A percentile compares a stretch with the other conserved stretches of the same genome.
Conservation (phyloP, 1,284 basidiomycete genomes). For the Melampsora abietis-canadensis region DNA sequence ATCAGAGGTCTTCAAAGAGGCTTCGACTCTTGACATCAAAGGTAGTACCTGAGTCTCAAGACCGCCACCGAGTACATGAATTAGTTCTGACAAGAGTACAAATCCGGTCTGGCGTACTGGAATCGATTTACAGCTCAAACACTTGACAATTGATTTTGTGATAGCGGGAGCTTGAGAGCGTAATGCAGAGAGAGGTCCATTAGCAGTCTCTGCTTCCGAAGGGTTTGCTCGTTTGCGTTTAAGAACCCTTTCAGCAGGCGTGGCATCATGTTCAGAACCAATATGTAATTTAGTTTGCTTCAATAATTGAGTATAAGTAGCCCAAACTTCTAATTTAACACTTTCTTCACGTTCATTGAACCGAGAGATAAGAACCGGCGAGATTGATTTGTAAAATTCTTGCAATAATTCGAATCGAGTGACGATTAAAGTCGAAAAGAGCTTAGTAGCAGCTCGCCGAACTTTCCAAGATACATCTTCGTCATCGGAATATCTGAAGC, state of each 20-base stretch:
- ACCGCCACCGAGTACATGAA: constrained; percentile 76
- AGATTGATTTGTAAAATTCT: constrained; percentile 75
- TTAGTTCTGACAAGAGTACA: constrained; percentile 69
- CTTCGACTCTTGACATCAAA: constrained; percentile 55
- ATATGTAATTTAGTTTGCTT: constrained; percentile 69
- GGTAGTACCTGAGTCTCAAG: constrained; percentile 68
- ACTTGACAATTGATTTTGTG: constrained; percentile 75
- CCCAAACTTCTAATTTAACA: constrained; percentile 88
- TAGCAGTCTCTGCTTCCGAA: constrained; percentile 9
- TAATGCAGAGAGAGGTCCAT: constrained; percentile 56
- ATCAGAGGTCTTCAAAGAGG: constrained; percentile 53
- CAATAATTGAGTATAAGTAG: constrained; percentile 74
- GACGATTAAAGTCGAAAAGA: constrained; percentile 76
- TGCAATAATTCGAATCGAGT: constrained; percentile 81
- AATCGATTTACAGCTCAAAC: constrained; percentile 81
- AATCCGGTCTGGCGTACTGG: constrained; percentile 80
- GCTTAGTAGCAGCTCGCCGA: constrained; percentile 83
- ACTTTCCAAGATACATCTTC: constrained; percentile 99
- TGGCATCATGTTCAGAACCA: constrained; percentile 41
- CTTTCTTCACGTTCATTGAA: constrained; percentile 94
- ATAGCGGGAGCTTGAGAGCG: constrained; percentile 71
- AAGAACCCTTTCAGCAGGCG: constrained; percentile 27
- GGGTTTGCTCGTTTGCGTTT: constrained; percentile 37
- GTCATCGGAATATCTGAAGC: constrained; percentile 81
- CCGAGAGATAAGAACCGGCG: constrained; percentile 79